These are phyloP conservation scores for Stellera chamaejasme DNA, from an alignment of 345 rosid species.

Conservation along the genomic window DNA sequence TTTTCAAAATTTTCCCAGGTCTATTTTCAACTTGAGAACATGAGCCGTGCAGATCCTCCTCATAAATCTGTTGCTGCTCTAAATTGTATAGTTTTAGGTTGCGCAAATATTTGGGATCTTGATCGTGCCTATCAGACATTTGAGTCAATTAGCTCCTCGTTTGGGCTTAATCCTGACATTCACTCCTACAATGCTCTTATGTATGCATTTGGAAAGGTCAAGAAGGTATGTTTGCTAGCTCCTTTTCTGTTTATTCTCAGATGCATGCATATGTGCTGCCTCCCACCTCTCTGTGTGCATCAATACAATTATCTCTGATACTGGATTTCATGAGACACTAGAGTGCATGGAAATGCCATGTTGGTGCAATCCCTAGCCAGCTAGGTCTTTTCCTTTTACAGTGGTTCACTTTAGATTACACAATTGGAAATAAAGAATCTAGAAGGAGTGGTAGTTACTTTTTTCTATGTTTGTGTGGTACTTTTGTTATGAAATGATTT, in stretches of 20 bases:
- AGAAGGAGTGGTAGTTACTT: too few relatives aligned
- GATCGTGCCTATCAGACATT: conserved; percentile 97
- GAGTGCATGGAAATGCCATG: not conserved
- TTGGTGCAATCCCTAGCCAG: too few relatives aligned
- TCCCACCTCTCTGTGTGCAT: too few relatives aligned
- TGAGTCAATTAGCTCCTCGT: conserved; percentile 68
- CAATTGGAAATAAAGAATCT: too few relatives aligned
- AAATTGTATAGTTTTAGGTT: conserved; percentile 86
- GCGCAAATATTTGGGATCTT: conserved; percentile 92
- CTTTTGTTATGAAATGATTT: too few relatives aligned
- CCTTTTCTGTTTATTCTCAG: conserved; percentile 6
- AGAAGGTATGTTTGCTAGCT: conserved; percentile 44
- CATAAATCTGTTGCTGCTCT: conserved; percentile 91
- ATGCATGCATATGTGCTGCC: conserved; percentile 1
- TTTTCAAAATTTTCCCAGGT: conserved; percentile 40
- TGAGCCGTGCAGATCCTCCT: conserved; percentile 62
- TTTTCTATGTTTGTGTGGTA: too few relatives aligned
- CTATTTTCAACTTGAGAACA: conserved; percentile 77
- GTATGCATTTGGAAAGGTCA: conserved; percentile 78
- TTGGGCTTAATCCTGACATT: conserved; percentile 71
- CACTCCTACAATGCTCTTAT: conserved; percentile 83
- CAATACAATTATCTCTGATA: too few relatives aligned
- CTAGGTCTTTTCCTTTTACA: too few relatives aligned
- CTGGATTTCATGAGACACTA: not conserved
- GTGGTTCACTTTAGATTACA: too few relatives aligned